These are phyloP conservation scores for Euryodendron excelsum DNA, from an alignment of 148 eudicot genomes.

Conservation along the genomic window DNA sequence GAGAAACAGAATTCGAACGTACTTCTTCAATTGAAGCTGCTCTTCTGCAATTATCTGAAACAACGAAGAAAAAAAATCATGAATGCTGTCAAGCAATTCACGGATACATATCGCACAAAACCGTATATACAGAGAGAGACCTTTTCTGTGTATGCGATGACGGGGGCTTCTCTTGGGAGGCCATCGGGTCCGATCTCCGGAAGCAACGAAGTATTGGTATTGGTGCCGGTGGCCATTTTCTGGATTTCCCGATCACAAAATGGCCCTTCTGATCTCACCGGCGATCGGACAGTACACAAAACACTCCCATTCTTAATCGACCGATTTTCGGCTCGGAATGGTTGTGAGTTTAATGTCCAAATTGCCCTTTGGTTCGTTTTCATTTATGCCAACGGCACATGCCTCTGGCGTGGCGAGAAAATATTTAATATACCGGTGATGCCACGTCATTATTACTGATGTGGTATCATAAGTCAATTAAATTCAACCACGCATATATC, in stretches of 20 bases:
- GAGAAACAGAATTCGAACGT: slow-evolving; percentile 20
- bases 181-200: slow-evolving; percentile 90
- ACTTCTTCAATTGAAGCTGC: slow-evolving; percentile 69
- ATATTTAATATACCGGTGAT: no score
- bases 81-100: not conserved
- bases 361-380: no score
- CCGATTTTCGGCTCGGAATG: no score
- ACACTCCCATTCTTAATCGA: no score
- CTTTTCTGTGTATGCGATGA: slow-evolving; percentile 91
- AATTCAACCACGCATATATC: no score
- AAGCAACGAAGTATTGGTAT: slow-evolving; percentile 24
- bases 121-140: slow-evolving; percentile 20
- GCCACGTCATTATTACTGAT: no score
- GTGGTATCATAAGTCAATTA: no score
- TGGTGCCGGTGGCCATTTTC: slow-evolving; percentile 36
- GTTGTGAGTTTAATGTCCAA: no score
- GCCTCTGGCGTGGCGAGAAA: no score
- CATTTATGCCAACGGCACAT: no score
- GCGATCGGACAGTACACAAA: not conserved
- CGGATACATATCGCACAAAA: not conserved
- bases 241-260: not conserved
- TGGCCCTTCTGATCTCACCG: slow-evolving; percentile 9
- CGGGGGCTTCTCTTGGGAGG: slow-evolving; percentile 66
- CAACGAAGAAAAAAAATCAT: slow-evolving; percentile 5
- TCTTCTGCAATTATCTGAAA: slow-evolving; percentile 69